Conservation (phyloP, 331 rosid genomes). For the Acacia pycnantha region DNA sequence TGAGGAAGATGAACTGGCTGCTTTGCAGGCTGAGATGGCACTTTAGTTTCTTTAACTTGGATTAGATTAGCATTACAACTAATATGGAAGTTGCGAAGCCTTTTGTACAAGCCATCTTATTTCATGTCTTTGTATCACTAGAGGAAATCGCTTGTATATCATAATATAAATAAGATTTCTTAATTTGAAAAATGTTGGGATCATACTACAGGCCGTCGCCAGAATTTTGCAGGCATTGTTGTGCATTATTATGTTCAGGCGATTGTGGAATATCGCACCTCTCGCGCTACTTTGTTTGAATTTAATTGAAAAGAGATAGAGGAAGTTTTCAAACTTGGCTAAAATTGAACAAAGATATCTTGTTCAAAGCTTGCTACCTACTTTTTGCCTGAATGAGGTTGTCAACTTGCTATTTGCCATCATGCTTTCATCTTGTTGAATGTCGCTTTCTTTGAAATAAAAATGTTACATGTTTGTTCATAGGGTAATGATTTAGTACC, state of each 20-base stretch:
- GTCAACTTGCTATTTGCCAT: background rate
- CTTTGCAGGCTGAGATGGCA: constrained; percentile 98
- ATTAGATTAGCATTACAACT: constrained; percentile 30
- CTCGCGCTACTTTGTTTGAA: constrained; percentile 23
- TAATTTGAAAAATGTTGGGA: constrained; percentile 3
- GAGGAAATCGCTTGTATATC: constrained; percentile 14
- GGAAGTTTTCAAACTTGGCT: constrained; percentile 51
- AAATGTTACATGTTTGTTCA: no score
- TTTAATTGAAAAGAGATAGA: constrained; percentile 36
- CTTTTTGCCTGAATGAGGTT: background rate
- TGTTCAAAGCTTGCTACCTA: constrained; percentile 18
- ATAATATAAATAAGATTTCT: constrained; percentile 13
- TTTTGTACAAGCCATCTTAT: constrained; percentile 8
- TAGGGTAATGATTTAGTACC: no score
- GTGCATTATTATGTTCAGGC: constrained; percentile 23
- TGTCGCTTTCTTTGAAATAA: no score
- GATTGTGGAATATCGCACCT: constrained; percentile 19
- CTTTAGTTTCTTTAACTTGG: constrained; percentile 44
- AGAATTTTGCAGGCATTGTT: constrained; percentile 47
- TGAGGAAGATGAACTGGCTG: constrained; percentile 95
- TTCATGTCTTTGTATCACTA: constrained; percentile 15
- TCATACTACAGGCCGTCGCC: constrained; percentile 16
- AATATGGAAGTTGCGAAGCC: constrained; percentile 7
- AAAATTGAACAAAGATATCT: constrained; percentile 20
- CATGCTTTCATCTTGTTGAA: background rate